These are phyloP conservation scores for Penicillium sp. DNA, from an alignment of 2,329 filamentous ascomycete species.

Conservation along the genomic window DNA sequence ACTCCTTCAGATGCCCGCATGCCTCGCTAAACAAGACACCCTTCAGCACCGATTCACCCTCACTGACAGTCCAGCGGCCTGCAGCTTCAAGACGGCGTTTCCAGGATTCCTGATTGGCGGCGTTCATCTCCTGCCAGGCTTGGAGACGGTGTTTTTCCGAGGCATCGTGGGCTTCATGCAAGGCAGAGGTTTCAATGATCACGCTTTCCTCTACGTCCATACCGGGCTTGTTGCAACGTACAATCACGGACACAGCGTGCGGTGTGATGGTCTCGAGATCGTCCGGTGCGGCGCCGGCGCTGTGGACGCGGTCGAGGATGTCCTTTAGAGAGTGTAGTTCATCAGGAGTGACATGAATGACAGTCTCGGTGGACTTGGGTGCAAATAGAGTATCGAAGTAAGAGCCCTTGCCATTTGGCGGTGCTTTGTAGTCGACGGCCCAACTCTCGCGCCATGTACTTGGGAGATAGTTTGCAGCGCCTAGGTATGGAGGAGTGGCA, in stretches of 20 bases:
- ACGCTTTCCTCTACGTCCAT: conserved; percentile 21
- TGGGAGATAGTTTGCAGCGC: conserved; percentile 57
- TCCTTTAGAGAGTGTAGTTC: conserved; percentile 18
- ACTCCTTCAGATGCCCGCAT: conserved; percentile 16
- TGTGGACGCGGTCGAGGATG: conserved; percentile 28
- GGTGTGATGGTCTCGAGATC: conserved; percentile 13
- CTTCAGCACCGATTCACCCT: conserved; percentile 73
- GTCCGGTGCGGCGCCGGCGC: conserved; percentile 19
- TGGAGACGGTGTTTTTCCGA: conserved; percentile 16
- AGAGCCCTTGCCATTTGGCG: conserved; percentile 16
- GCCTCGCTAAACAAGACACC: conserved; percentile 75
- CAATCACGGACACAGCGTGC: conserved; percentile 21
- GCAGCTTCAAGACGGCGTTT: conserved; percentile 65
- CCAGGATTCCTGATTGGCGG: conserved; percentile 65
- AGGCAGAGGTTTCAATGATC: conserved; percentile 21
- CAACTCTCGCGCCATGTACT: conserved; percentile 45
- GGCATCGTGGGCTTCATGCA: conserved; percentile 1
- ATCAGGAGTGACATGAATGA: background rate
- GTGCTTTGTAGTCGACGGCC: conserved; percentile 37
- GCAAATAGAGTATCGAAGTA: conserved; percentile 13
- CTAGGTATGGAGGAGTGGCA: conserved; percentile 55
- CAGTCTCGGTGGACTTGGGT: background rate
- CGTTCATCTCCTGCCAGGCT: conserved; percentile 68
- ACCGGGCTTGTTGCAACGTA: conserved; percentile 19
- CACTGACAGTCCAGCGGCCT: conserved; percentile 74